Percentiles rank a stretch among this genome's conserved stretches.
Evolutionary conservation across 495 filamentous ascomycete species (phyloP).

Genomic region (Oleoguttula mirabilis): DNA sequence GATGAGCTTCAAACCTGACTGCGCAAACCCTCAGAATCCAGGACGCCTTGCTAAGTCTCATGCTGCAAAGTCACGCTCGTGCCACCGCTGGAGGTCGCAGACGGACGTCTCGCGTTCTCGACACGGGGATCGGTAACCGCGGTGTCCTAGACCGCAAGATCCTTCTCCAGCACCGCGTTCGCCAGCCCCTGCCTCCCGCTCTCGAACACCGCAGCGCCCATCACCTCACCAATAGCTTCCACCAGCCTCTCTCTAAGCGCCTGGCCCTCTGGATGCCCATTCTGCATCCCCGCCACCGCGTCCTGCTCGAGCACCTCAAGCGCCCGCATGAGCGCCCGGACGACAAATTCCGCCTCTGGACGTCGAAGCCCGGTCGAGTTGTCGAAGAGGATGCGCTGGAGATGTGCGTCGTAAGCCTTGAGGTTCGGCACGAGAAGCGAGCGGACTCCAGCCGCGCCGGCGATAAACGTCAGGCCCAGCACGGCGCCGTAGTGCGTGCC

Average conservation of each 20-base stretch:
- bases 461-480: conserved; percentile 59
- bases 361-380: conserved; percentile 17
- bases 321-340: conserved; percentile 22
- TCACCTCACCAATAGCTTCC: conserved; percentile 26
- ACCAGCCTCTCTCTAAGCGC: conserved; percentile 20
- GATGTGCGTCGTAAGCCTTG: conserved; percentile 52
- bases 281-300: conserved; percentile 8
- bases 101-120: too few relatives aligned
- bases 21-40: background rate
- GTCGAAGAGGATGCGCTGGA: conserved; percentile 44
- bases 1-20: too few relatives aligned
- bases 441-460: conserved; percentile 66
- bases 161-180: conserved; percentile 23
- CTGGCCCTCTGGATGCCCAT: conserved; percentile 23
- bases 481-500: conserved; percentile 80
- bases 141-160: conserved; percentile 5
- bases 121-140: too few relatives aligned
- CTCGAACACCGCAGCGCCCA: conserved; percentile 24
- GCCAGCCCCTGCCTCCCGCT: conserved; percentile 22
- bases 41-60: background rate
- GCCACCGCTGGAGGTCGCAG: too few relatives aligned
- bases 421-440: conserved; percentile 71
- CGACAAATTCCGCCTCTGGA: conserved; percentile 28
- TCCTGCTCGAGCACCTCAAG: conserved; percentile 23
- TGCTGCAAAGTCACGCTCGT: too few relatives aligned